These are phyloP conservation scores for Penicillium chermesinum DNA, from an alignment of 495 filamentous ascomycete genomes.

Conservation along the genomic window DNA sequence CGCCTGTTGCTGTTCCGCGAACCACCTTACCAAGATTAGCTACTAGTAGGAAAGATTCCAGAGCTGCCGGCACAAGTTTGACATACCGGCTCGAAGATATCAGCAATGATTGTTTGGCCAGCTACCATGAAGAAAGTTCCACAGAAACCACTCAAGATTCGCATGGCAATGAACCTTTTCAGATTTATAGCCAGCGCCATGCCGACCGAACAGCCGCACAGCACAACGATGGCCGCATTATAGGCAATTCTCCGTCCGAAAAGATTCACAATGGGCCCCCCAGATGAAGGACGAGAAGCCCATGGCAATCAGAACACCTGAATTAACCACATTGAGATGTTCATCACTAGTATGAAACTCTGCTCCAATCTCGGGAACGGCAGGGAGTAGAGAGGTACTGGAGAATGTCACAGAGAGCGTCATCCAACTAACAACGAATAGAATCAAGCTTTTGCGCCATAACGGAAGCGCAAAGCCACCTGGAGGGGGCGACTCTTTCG, in stretches of 20 bases:
- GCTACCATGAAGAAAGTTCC: constrained; percentile 45
- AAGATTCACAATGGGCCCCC: constrained; percentile 41
- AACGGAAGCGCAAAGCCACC: constrained; percentile 25
- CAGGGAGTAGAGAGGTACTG: constrained; percentile 38
- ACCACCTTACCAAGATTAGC: constrained; percentile 33
- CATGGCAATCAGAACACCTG: constrained; percentile 53
- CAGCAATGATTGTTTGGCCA: constrained; percentile 43
- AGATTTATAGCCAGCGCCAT: constrained; percentile 31
- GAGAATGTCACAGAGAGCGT: constrained; percentile 41
- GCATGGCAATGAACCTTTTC: constrained; percentile 37
- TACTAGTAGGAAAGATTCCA: too few species aligned
- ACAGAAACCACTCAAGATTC: constrained; percentile 37
- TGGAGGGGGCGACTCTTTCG: constrained; percentile 11
- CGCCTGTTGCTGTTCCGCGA: constrained; percentile 51
- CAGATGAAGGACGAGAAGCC: constrained; percentile 51
- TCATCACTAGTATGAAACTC: constrained; percentile 36
- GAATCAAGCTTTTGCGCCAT: constrained; percentile 42
- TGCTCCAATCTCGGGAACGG: constrained; percentile 36
- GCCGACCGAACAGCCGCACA: constrained; percentile 32
- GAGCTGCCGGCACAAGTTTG: background rate
- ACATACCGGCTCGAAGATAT: constrained; percentile 44
- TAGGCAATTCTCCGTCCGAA: constrained; percentile 34
- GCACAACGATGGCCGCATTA: constrained; percentile 34
- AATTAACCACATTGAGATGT: constrained; percentile 42
- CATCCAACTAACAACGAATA: constrained; percentile 42